Evolutionary conservation across 495 filamentous ascomycete genomes (phyloP).

Genomic region (Aspergillus steynii): DNA sequence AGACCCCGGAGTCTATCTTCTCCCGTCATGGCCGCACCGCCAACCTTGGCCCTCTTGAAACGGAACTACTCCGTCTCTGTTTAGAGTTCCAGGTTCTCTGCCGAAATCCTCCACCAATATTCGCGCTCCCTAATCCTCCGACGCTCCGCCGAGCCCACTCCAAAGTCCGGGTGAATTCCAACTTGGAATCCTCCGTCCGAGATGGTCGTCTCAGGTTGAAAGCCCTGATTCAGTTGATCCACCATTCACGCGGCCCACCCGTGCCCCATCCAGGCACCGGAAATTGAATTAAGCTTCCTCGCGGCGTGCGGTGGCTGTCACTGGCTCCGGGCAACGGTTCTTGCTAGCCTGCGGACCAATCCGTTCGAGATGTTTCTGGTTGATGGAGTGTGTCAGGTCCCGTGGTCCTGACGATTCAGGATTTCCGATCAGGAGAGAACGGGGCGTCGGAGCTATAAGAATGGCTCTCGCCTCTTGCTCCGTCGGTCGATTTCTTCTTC

Average conservation of each 20-base stretch:
- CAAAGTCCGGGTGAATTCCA: constrained; percentile 5
- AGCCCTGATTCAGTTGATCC: constrained; percentile 6
- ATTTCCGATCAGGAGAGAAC: neutral
- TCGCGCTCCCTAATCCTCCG: neutral
- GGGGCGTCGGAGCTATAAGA: neutral
- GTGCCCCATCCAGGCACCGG: neutral
- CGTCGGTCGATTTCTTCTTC: neutral
- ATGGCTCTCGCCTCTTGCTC: neutral
- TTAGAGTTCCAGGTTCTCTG: constrained; percentile 12
- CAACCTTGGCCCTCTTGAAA: constrained; percentile 1
- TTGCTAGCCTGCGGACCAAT: neutral
- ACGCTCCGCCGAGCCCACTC: neutral
- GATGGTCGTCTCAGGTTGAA: constrained; percentile 8
- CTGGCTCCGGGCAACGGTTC: neutral
- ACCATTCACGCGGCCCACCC: constrained; percentile 3
- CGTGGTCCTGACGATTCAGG: neutral
- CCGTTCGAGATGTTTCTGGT: constrained; percentile 8
- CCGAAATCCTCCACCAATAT: constrained; percentile 19
- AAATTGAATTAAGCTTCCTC: constrained; percentile 5
- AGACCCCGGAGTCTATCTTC: neutral
- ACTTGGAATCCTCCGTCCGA: neutral
- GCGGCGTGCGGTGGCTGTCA: neutral
- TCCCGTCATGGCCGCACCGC: neutral
- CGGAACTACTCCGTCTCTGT: constrained; percentile 3
- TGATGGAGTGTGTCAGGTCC: constrained; percentile 6